Evolutionary conservation across 176 grass and related monocot genomes (phyloP), one percentile per base, ranked within the genome.

Genomic region (Dactylis glomerata): DNA sequence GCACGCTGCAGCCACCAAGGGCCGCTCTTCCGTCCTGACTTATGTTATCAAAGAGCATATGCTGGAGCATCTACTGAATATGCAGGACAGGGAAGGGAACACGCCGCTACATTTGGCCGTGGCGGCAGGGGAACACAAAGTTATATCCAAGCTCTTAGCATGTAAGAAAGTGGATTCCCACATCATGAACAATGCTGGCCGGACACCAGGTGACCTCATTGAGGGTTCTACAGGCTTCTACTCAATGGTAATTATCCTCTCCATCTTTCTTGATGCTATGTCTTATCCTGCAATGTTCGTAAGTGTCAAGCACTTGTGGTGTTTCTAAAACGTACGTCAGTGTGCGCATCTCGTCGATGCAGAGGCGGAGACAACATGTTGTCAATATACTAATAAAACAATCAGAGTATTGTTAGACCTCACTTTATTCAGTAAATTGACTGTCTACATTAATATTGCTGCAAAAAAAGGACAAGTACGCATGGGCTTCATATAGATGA

Each of bases 21-120:
- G 81, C 10, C 6, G 34, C 37, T 23, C 41, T 1, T 84, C 65
- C 6, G 36, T 89, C 26, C 5, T 79, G 5, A 28, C 71, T 0
- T 22, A 69, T 56, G 75, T 54, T 10, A 17, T 13, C 0, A 40
- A 32, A 6, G 65, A 2, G 37, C 6, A 14, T 10, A 47, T 75
- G 44, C 81, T 89, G 3, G 38, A 79, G n/a, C 75, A 44, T 17
- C 36, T 86, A 10, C 3, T 92, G 64, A 86, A 89, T 20, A 52
- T 12, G 14, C 84, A 88, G 8, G 90, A 92, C 17, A 81, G 16
- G 10, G 74, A 89, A 15, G 86, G 87, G 38, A 89, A 92, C 6
- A 92, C 84, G 22, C 45, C 83, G 1, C 27, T 89, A 0, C 90
- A 92, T 78, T 52, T 86, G 42, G 90, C 86, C 0, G 71, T 82